Evolutionary conservation across 2,329 filamentous ascomycete species (phyloP).

Genomic region (Emergomyces orientalis): DNA sequence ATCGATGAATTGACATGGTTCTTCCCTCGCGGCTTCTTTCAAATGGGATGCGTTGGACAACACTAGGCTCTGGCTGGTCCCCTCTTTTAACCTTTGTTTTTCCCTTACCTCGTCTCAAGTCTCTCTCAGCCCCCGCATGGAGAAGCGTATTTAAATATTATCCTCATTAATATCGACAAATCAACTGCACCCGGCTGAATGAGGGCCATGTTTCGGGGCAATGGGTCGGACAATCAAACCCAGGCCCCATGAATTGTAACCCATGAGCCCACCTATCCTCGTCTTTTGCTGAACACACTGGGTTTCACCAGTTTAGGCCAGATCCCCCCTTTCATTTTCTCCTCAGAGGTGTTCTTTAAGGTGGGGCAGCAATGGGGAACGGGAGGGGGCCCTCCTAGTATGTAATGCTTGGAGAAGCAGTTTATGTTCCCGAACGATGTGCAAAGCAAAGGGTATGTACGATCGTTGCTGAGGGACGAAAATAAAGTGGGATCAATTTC

Average conservation of each 20-base stretch:
- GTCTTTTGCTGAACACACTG: no score
- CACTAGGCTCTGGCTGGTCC: background rate
- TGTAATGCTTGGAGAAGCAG: no score
- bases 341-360: background rate
- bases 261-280: no score
- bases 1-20: background rate
- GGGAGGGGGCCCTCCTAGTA: no score
- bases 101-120: no score
- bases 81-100: background rate
- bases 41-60: no score
- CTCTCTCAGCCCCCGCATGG: background rate
- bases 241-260: no score
- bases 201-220: background rate
- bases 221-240: background rate
- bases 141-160: background rate
- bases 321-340: no score
- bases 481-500: no score
- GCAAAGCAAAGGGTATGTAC: background rate
- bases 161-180: background rate
- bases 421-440: background rate
- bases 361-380: no score
- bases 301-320: no score
- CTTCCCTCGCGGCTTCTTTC: background rate
- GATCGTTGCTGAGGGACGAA: no score
- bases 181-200: background rate